Conservation (phyloP, 441 rosid genomes). For the Aleurites moluccanus region DNA sequence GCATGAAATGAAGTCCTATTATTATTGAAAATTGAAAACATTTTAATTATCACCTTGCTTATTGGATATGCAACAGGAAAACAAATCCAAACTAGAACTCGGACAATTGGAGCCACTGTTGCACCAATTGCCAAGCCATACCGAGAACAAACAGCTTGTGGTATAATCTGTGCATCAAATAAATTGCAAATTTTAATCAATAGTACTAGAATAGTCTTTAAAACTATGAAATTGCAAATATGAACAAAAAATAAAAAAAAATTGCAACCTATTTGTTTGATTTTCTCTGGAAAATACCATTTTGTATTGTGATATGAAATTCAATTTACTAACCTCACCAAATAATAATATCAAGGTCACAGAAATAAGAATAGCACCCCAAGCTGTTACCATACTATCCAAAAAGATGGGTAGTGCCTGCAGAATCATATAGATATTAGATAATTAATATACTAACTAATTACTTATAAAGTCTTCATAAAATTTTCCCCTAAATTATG, state of each 20-base stretch:
- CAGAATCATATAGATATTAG: background rate
- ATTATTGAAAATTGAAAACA: background rate
- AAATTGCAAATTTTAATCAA: background rate
- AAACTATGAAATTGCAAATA: no score
- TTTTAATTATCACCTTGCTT: conserved; percentile 63
- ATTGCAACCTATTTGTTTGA: no score
- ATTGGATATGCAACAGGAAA: conserved; percentile 89
- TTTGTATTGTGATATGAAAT: background rate
- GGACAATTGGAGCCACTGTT: conserved; percentile 73
- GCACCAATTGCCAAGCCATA: conserved; percentile 90
- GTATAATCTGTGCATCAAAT: conserved; percentile 57
- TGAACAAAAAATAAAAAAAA: no score
- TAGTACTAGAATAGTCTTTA: no score
- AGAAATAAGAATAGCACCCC: conserved; percentile 62
- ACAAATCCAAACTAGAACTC: conserved; percentile 72
- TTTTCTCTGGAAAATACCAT: no score
- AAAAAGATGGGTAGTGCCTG: conserved; percentile 71
- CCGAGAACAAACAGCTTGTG: conserved; percentile 80
- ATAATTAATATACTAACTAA: no score
- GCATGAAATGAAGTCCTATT: background rate
- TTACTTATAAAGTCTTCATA: no score
- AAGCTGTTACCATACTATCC: conserved; percentile 47
- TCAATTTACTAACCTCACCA: conserved; percentile 55
- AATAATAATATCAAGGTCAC: conserved; percentile 63
- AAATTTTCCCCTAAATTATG: no score